phyloP scores from a whole-genome alignment of 805 yeast species.

The Vanderwaltozyma verrucispora region DNA sequence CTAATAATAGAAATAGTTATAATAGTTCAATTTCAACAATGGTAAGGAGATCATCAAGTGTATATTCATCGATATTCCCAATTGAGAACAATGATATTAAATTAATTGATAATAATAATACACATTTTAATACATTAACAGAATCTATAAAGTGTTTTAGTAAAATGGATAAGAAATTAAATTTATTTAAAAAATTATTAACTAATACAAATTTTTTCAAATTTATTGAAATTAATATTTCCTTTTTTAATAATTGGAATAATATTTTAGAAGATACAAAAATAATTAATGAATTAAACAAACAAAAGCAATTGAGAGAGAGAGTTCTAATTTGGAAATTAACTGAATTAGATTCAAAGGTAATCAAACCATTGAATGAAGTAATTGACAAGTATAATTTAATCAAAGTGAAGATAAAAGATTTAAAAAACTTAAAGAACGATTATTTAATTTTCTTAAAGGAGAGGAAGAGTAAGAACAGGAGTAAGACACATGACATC shows the following conservation, averaged over 20 bases:
- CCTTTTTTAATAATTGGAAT: constrained; percentile 23
- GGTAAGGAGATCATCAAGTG: neutral
- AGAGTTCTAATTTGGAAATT: constrained; percentile 20
- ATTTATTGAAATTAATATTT: constrained; percentile 12
- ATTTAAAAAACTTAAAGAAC: constrained; percentile 24
- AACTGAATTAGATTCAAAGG: constrained; percentile 18
- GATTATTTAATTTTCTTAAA: constrained; percentile 26
- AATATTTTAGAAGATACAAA: constrained; percentile 5
- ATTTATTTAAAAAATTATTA: constrained; percentile 13
- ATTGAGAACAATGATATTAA: too few relatives aligned
- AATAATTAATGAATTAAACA: neutral
- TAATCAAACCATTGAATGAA: constrained; percentile 22
- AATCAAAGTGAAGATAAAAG: constrained; percentile 21
- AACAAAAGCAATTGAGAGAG: constrained; percentile 17
- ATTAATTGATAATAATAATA: too few relatives aligned
- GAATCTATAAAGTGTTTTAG: constrained; percentile 19
- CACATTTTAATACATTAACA: too few relatives aligned
- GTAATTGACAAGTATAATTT: constrained; percentile 17
- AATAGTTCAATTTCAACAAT: neutral
- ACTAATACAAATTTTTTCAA: constrained; percentile 10
- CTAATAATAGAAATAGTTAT: neutral
- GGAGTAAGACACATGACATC: constrained; percentile 14
- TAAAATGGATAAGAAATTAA: constrained; percentile 11
- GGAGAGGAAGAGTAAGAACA: constrained; percentile 11
- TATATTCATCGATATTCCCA: neutral